These are phyloP conservation scores for Botrytis porri DNA, from an alignment of 2,329 filamentous ascomycete species.

Conservation along the genomic window DNA sequence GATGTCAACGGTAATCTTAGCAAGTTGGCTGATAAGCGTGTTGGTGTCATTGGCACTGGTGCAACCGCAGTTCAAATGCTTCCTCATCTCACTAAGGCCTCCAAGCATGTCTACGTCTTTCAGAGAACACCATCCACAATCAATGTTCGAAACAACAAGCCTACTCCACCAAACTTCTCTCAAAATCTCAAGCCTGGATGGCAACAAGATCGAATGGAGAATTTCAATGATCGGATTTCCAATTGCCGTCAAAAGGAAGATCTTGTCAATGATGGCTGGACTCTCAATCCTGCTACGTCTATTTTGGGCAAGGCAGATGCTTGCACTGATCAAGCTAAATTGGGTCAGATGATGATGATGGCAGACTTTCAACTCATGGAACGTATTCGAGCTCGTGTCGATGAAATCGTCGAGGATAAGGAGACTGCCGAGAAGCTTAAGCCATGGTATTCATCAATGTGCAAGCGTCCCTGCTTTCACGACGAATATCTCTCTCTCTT, in stretches of 20 bases:
- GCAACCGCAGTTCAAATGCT: conserved; percentile 59
- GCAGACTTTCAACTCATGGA: conserved; percentile 19
- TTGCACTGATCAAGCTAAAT: conserved; percentile 3
- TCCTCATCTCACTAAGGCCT: conserved; percentile 52
- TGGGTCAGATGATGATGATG: conserved; percentile 16
- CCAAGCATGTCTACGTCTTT: conserved; percentile 51
- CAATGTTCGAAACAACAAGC: conserved; percentile 50
- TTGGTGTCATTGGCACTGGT: conserved; percentile 58
- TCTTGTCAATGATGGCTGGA: conserved; percentile 54
- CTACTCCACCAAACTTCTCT: conserved; percentile 40
- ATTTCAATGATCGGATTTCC: conserved; percentile 37
- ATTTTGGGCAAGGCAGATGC: conserved; percentile 38
- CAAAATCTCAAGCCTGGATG: conserved; percentile 23
- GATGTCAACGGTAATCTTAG: conserved; percentile 14
- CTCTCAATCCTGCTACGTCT: conserved; percentile 37
- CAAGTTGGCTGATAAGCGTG: conserved; percentile 50
- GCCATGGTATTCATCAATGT: conserved; percentile 53
- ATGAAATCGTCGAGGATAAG: conserved; percentile 44
- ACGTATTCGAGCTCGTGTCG: conserved; percentile 27
- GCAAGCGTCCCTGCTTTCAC: conserved; percentile 52
- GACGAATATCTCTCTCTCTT: conserved; percentile 56
- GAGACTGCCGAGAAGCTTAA: conserved; percentile 47
- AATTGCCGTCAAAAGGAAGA: conserved; percentile 50
- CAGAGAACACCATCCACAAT: conserved; percentile 60
- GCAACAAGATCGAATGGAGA: conserved; percentile 19